These are phyloP conservation scores for Silene latifolia DNA, from an alignment of 148 eudicot species.

Conservation along the genomic window DNA sequence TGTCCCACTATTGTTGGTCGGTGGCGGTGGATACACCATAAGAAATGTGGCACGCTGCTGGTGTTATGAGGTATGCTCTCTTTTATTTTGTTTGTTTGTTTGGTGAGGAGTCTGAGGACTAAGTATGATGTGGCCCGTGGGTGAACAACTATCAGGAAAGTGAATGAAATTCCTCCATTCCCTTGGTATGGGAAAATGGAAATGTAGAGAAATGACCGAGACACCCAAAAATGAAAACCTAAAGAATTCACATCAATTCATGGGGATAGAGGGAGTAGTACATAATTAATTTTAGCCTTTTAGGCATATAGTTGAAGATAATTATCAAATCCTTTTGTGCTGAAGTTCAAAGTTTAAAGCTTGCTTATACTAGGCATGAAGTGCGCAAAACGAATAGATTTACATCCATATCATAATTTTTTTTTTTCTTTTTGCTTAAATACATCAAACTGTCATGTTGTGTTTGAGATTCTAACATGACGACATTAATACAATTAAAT, in stretches of 20 bases:
- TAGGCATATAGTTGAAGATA: not conserved
- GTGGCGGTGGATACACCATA: slow-evolving; percentile 84
- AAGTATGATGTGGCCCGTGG: not conserved
- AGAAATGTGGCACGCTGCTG: slow-evolving; percentile 85
- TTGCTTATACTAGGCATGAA: not conserved
- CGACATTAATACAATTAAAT: not conserved
- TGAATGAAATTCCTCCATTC: no score
- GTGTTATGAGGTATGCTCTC: slow-evolving; percentile 65
- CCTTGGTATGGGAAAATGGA: no score
- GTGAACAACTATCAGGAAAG: not conserved
- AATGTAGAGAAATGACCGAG: no score
- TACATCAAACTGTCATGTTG: not conserved
- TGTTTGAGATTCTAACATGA: not conserved
- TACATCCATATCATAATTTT: not conserved
- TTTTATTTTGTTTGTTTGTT: not conserved
- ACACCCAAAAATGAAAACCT: no score
- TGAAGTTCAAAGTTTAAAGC: not conserved
- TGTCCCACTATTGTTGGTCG: slow-evolving; percentile 63
- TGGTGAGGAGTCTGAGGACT: no score
- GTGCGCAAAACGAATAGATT: not conserved
- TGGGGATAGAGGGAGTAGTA: no score
- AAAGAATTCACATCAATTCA: no score
- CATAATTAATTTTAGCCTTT: not conserved
- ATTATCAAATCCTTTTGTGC: not conserved
- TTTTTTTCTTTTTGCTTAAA: no score